Evolutionary conservation across 2,329 filamentous ascomycete genomes (phyloP), one percentile per base, ranked within the genome.

Genomic region (Aspergillus quadrilineatus): DNA sequence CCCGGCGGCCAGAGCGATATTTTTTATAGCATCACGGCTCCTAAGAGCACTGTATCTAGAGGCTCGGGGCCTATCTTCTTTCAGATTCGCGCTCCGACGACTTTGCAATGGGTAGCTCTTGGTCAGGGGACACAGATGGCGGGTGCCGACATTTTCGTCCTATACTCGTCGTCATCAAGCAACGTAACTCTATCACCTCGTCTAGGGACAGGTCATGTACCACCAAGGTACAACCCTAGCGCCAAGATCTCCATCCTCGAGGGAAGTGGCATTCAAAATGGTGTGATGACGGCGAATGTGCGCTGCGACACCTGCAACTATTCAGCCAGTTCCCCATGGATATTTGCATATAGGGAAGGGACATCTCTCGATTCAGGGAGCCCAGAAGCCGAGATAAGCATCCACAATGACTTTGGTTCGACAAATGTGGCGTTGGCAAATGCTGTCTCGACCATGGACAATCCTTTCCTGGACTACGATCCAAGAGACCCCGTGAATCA

Each of bases 141-240:
- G 12, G 81, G 78, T 32, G 69, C 85, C 49, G 81, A 85, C 67
- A 85, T 88, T 56, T 87, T 88, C 66, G 61, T 88, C 65, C 76
- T 87, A 62, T 88, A 88, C 69, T 72, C 81, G 60, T 2, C 50
- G 28, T 47, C 63, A 4, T 50, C 53, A 8, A 80, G 81, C 59
- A 87, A 87, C 65, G 77, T 88, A 26, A 88, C 85, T 1, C 67
- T 88, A 52, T 87, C 84, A 59, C 78, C 84, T 1, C 81, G 86
- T 22, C 63, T 69, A 3, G 82, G 80, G 30, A 72, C 64, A 0
- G 77, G 77, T 6, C 75, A 87, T 60, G 60, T 68, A 36, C 70
- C 75, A 73, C 86, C 86, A 0, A 46, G 70, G 28, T 80, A 82
- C 69, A 73, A 70, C 49, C 63, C 69, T 1, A 71, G 75, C 5